phyloP scores from a whole-genome alignment of 805 yeast genomes.

The Kazachstania viticola region DNA sequence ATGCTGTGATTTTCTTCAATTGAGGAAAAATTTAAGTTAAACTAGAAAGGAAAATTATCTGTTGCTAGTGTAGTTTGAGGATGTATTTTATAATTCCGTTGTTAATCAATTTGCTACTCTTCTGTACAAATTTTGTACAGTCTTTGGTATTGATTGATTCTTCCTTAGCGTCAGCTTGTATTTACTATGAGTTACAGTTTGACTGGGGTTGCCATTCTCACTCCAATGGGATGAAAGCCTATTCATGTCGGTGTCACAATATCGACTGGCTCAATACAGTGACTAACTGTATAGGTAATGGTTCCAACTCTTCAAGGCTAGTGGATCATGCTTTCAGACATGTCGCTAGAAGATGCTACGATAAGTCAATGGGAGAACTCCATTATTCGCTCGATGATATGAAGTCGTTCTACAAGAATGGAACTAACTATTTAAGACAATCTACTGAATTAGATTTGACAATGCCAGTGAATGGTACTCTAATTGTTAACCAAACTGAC shows the following conservation, averaged over 20 bases:
- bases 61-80: no score
- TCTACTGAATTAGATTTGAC: slow-evolving; percentile 18
- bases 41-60: no score
- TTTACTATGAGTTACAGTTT: slow-evolving; percentile 27
- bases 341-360: slow-evolving; percentile 21
- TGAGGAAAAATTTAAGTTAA: no score
- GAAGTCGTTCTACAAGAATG: slow-evolving; percentile 26
- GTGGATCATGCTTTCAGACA: slow-evolving; percentile 32
- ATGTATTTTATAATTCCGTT: no score
- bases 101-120: no score
- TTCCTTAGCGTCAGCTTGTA: slow-evolving; percentile 2
- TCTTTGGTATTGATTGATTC: slow-evolving; percentile 1
- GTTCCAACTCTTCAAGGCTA: slow-evolving; percentile 21
- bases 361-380: slow-evolving; percentile 5
- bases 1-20: no score
- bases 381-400: slow-evolving; percentile 15
- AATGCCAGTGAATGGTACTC: slow-evolving; percentile 22
- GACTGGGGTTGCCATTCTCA: slow-evolving; percentile 35
- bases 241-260: slow-evolving; percentile 32
- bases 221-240: slow-evolving; percentile 25
- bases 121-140: neutral
- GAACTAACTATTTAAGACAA: slow-evolving; percentile 26
- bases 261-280: slow-evolving; percentile 35
- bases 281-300: slow-evolving; percentile 30
- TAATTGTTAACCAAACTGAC: slow-evolving; percentile 24